Base-by-base conservation (phyloP, 805 yeast species). In the Tetrapisispora iriomotensis region DNA sequence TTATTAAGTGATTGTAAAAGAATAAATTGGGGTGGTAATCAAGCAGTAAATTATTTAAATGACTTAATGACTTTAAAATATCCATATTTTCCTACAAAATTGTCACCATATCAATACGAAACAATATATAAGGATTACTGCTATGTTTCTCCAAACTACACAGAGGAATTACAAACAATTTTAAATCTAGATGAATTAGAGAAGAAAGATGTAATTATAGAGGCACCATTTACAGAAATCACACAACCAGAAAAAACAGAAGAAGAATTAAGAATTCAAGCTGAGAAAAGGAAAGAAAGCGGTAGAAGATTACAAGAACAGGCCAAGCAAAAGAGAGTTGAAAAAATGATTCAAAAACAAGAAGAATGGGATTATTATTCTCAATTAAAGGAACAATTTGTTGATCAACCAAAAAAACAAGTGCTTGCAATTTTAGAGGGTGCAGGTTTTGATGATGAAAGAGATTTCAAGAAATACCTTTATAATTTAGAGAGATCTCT, bases 291-390 rank as follows among this genome's bases (percentile, higher is more conserved):
- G 44, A 72, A 74, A 50, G 96, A 87, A 54, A 82, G 82, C 45
- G 96, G 96, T 8, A 74, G 80, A 46, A 70, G 94, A 47, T 68
- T 94, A 45, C 97, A 92, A 62, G 94, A 85, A 52, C 96, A 87
- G 60, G 96, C 96, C 0, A 87, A 81, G 50, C 81, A 79, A 52
- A 80, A 79, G 47, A 67, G 98, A 40, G 59, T 77, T 8, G 96
- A 90, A 55, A 87, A 84, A 52, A 62, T 85, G 34, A 67, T 75
- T 13, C 86, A 86, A 56, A 82, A 83, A 47, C 87, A 87, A 49
- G 77, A 82, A 48, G 96, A 90, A 52, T 74, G 68, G 46, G 79
- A 71, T 34, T 86, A 88, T 57, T 86, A 79, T 51, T 64, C 74
- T 1, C 68, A 70, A 20, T 61, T 88, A 32, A 72, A 68, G 49